Conservation (phyloP, 257 asterid genomes). For the Przewalskia tangutica region DNA sequence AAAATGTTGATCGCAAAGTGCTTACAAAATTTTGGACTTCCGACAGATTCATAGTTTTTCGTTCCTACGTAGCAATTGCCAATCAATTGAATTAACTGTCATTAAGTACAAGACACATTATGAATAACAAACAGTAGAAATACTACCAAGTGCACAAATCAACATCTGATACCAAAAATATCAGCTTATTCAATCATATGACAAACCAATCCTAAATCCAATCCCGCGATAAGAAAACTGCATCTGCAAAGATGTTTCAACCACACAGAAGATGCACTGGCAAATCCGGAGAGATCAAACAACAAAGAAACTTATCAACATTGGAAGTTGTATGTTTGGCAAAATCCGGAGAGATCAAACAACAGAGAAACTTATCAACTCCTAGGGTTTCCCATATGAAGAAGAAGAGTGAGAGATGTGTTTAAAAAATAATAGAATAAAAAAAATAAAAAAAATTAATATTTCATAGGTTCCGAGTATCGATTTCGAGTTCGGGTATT, state of each 20-base stretch:
- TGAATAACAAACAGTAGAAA: background rate
- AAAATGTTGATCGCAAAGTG: conserved; percentile 65
- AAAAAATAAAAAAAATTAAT: too few relatives aligned
- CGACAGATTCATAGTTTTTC: conserved; percentile 59
- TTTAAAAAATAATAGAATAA: too few relatives aligned
- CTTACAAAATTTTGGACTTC: conserved; percentile 58
- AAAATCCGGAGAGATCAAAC: too few relatives aligned
- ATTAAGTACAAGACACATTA: background rate
- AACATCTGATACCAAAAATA: background rate
- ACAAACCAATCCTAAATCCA: too few relatives aligned
- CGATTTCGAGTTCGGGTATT: too few relatives aligned
- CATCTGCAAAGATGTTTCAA: background rate
- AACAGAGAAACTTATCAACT: too few relatives aligned
- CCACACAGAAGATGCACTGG: background rate
- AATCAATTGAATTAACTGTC: background rate
- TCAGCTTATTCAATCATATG: background rate
- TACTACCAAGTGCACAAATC: background rate
- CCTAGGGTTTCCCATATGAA: too few relatives aligned
- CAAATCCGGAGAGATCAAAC: background rate
- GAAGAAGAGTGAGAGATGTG: too few relatives aligned
- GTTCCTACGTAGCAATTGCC: conserved; percentile 36
- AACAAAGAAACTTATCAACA: background rate
- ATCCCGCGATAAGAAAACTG: background rate
- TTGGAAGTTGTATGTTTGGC: background rate
- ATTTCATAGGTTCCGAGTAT: too few relatives aligned